Base-by-base conservation (phyloP, 441 rosid genomes). In the Corymbia calophylla region DNA sequence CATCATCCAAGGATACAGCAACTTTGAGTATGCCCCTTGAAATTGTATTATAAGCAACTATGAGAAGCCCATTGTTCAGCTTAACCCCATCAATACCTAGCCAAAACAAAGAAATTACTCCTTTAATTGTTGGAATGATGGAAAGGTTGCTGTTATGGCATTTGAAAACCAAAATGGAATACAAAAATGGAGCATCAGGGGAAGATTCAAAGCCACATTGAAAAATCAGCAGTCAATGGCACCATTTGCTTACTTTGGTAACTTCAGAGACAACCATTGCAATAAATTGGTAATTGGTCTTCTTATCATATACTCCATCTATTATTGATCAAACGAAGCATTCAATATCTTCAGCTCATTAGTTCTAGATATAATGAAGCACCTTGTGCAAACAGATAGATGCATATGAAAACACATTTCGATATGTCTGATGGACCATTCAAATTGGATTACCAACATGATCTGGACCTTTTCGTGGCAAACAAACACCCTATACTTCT, bases 21-120 rank as follows among this genome's bases (percentile, higher is more conserved):
- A 98, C 93, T 91, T 95, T 97, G 88, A 97, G 99, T 88, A 93
- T 93, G 39, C 96, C 97, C 91, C 98, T 94, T n/a, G 99, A 97
- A 93, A 92, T 87, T 87, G 98, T 95, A 89, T 98, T 98, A 92
- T 94, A 97, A 58, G 95, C 98, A 89, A 98, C 95, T 60, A 96
- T 89, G 89, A 96, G 53, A 56, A 94, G 94, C 73, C 98, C 99
- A 88, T 96, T 98, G 88, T 88, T 90, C 87, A 95, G 93, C 92
- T 97, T 97, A 82, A 94, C 95, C 89, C 97, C 99, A 91, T 97
- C 98, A 16, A 97, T 97, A 87, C 97, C 98, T 95, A 64, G 62
- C 11, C 66, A 19, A 87, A 92, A 39, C 53, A 49, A 70, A 60
- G 77, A 64, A 32, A 81, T 66, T 47, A 88, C 7, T 27, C 58